These are phyloP conservation scores for Aspergillus versicolor DNA, from an alignment of 2,329 filamentous ascomycete genomes.

Conservation along the genomic window DNA sequence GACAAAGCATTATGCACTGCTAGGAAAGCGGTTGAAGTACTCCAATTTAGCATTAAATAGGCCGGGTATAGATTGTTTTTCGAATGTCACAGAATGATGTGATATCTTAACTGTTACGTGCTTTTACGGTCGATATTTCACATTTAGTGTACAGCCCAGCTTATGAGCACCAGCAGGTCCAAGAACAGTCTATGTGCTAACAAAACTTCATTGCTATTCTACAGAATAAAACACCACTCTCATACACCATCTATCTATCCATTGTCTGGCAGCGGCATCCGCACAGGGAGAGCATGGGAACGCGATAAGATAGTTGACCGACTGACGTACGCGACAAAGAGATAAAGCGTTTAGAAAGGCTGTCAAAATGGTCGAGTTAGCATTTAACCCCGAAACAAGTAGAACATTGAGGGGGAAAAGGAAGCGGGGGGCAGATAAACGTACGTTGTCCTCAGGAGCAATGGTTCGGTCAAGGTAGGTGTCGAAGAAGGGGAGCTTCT, in stretches of 20 bases:
- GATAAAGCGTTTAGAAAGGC: slow-evolving; percentile 35
- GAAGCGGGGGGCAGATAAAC: slow-evolving; percentile 25
- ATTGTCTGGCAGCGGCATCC: slow-evolving; percentile 12
- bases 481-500: slow-evolving; percentile 59
- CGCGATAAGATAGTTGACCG: slow-evolving; percentile 12
- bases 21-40: too few species aligned
- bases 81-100: too few species aligned
- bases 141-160: background rate
- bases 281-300: slow-evolving; percentile 13
- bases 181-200: slow-evolving; percentile 35
- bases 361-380: slow-evolving; percentile 11
- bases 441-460: slow-evolving; percentile 62
- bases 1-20: too few species aligned
- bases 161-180: background rate
- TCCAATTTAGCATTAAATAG: too few species aligned
- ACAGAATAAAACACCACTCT: slow-evolving; percentile 23
- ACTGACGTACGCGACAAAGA: slow-evolving; percentile 3
- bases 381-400: background rate
- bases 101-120: background rate
- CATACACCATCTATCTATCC: slow-evolving; percentile 15
- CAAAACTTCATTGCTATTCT: slow-evolving; percentile 38
- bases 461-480: slow-evolving; percentile 58
- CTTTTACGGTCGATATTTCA: background rate
- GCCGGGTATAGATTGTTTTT: too few species aligned
- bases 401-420: background rate